These are phyloP conservation scores for Aureobasidium leucospermi DNA, from an alignment of 2,329 filamentous ascomycete species.

Conservation along the genomic window DNA sequence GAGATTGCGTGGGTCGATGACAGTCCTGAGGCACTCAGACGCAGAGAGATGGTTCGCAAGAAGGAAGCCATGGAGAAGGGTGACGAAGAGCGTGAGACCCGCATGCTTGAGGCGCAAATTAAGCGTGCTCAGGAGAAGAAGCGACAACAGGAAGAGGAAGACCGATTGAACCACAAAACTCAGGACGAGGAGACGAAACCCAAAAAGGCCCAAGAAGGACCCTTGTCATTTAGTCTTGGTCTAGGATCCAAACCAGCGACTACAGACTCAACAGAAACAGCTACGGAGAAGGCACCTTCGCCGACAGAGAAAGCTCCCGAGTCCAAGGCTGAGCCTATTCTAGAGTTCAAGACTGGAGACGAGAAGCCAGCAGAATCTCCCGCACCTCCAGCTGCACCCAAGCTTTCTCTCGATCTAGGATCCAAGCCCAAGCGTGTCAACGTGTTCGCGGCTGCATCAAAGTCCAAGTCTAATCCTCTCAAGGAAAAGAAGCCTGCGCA, in stretches of 20 bases:
- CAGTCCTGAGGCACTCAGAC: slow-evolving; percentile 71
- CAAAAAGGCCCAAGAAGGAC: slow-evolving; percentile 19
- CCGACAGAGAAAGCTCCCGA: slow-evolving; percentile 9
- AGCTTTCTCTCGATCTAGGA: slow-evolving; percentile 59
- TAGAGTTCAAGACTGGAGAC: neutral
- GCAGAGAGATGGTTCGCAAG: slow-evolving; percentile 71
- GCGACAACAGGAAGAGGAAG: slow-evolving; percentile 43
- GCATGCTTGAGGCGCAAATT: slow-evolving; percentile 76
- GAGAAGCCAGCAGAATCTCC: slow-evolving; percentile 7
- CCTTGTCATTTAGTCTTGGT: slow-evolving; percentile 30
- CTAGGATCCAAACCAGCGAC: slow-evolving; percentile 21
- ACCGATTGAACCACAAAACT: slow-evolving; percentile 33
- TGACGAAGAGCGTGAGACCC: slow-evolving; percentile 83
- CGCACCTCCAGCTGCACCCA: slow-evolving; percentile 21
- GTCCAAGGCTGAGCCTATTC: slow-evolving; percentile 9
- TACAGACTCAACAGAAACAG: slow-evolving; percentile 10
- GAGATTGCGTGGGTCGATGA: slow-evolving; percentile 89
- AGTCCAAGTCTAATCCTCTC: slow-evolving; percentile 62
- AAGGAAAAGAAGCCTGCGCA: slow-evolving; percentile 56
- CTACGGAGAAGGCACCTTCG: slow-evolving; percentile 7
- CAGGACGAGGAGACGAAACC: slow-evolving; percentile 16
- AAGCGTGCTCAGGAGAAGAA: slow-evolving; percentile 61
- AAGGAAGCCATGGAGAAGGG: slow-evolving; percentile 84
- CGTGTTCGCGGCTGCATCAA: slow-evolving; percentile 52
- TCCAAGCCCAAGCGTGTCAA: slow-evolving; percentile 59